These are phyloP conservation scores for Anastatica hierochuntica DNA, from an alignment of 345 rosid genomes.

Conservation along the genomic window DNA sequence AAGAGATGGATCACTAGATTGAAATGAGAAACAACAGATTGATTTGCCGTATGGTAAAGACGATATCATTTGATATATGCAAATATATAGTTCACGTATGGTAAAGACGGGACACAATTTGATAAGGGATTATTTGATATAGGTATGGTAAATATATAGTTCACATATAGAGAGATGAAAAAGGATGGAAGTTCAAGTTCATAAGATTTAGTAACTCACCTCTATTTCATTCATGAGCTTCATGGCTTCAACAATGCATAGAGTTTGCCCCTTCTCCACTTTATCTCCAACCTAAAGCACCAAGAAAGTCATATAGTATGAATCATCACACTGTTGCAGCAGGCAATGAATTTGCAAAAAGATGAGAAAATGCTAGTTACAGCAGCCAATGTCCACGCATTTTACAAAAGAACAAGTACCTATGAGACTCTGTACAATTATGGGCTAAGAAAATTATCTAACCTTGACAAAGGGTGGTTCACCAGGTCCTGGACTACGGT, in stretches of 20 bases:
- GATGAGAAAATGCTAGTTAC: too few relatives aligned
- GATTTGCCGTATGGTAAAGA: too few relatives aligned
- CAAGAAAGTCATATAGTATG: too few relatives aligned
- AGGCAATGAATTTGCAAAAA: too few relatives aligned
- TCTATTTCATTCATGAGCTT: constrained; percentile 94
- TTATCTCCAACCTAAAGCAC: constrained; percentile 71
- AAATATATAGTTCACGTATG: too few relatives aligned
- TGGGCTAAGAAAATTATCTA: neutral
- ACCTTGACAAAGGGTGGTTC: constrained; percentile 85
- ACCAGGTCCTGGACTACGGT: constrained; percentile 66
- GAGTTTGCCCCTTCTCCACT: constrained; percentile 83
- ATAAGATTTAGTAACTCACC: constrained; percentile 33
- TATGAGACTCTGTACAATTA: neutral
- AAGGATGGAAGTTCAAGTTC: neutral
- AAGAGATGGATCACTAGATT: neutral
- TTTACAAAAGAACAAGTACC: neutral
- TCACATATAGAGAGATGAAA: neutral
- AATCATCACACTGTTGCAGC: too few relatives aligned
- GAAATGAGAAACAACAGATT: too few relatives aligned
- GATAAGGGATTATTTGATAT: neutral
- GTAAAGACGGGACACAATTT: too few relatives aligned
- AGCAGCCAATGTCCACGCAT: neutral
- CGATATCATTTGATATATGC: too few relatives aligned
- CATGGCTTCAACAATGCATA: constrained; percentile 92
- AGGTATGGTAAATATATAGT: neutral